Conservation (phyloP, 768 basidiomycete genomes). For the Tulasnella sp. region DNA sequence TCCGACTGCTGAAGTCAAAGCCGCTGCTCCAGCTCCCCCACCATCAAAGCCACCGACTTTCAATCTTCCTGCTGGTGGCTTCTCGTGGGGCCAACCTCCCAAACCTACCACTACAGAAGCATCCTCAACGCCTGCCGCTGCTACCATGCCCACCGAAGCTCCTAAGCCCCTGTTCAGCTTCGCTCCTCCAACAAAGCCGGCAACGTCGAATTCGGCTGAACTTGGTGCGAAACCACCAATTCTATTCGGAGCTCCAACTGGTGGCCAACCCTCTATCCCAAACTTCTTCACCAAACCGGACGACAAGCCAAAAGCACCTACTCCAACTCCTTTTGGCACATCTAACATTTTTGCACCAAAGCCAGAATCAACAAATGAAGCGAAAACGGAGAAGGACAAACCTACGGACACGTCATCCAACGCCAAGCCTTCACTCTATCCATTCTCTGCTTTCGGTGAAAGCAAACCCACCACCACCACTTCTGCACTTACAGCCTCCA, state of each 20-base stretch:
- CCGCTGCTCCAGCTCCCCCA: neutral
- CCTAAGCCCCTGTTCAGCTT: neutral
- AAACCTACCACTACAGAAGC: neutral
- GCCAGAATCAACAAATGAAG: neutral
- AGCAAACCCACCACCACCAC: neutral
- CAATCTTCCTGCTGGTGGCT: conserved; percentile 4
- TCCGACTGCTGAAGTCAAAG: neutral
- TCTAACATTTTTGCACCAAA: neutral
- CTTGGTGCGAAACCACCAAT: neutral
- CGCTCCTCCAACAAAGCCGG: neutral
- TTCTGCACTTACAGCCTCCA: neutral
- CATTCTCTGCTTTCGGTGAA: conserved; percentile 1
- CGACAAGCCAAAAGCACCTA: neutral
- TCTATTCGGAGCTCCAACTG: neutral
- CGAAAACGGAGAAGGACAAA: neutral
- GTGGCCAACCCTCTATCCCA: neutral
- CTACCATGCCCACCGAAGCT: neutral
- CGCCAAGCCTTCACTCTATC: conserved; percentile 2
- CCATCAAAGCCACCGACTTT: neutral
- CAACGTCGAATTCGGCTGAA: neutral
- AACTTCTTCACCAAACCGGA: neutral
- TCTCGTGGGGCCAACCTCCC: neutral
- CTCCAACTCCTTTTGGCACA: neutral
- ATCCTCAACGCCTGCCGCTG: neutral
- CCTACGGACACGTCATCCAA: neutral